phyloP scores from a whole-genome alignment of 345 rosid species.

The Boechera retrofracta region DNA sequence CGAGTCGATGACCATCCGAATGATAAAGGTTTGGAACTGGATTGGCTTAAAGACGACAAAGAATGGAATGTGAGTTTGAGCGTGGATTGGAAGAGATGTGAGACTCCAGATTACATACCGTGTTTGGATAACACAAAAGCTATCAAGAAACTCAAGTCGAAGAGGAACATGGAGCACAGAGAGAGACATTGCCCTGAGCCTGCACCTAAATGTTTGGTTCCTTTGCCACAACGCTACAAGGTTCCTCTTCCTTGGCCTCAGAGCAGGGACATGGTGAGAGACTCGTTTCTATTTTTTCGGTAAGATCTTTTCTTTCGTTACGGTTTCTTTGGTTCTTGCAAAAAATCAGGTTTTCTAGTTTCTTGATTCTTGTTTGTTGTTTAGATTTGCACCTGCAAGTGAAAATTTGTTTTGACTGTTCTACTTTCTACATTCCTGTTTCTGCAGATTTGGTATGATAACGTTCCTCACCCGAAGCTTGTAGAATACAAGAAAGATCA shows the following conservation, averaged over 20 bases:
- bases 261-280: slow-evolving; percentile 98
- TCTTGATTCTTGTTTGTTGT: slow-evolving; percentile 5
- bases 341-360: not conserved
- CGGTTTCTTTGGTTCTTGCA: slow-evolving; percentile 29
- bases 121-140: slow-evolving; percentile 79
- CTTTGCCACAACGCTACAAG: slow-evolving; percentile 76
- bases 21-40: slow-evolving; percentile 18
- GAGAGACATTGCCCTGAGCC: slow-evolving; percentile 85
- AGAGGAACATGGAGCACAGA: slow-evolving; percentile 85
- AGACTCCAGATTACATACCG: slow-evolving; percentile 67
- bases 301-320: slow-evolving; percentile 29
- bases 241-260: slow-evolving; percentile 82
- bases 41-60: slow-evolving; percentile 21
- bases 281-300: slow-evolving; percentile 47
- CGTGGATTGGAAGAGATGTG: slow-evolving; percentile 59
- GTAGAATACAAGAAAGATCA: slow-evolving; percentile 96
- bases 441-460: slow-evolving; percentile 74
- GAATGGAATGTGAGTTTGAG: slow-evolving; percentile 37
- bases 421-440: slow-evolving; percentile 16
- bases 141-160: slow-evolving; percentile 64
- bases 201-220: slow-evolving; percentile 68
- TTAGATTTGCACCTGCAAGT: too few relatives aligned
- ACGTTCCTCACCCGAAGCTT: slow-evolving; percentile 91
- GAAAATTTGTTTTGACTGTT: not conserved
- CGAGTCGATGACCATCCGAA: slow-evolving; percentile 13